A percentile compares a stretch with the other conserved stretches of the same genome.
Evolutionary conservation across 345 rosid genomes (phyloP).

Genomic region (Zanthoxylum bungeanum): DNA sequence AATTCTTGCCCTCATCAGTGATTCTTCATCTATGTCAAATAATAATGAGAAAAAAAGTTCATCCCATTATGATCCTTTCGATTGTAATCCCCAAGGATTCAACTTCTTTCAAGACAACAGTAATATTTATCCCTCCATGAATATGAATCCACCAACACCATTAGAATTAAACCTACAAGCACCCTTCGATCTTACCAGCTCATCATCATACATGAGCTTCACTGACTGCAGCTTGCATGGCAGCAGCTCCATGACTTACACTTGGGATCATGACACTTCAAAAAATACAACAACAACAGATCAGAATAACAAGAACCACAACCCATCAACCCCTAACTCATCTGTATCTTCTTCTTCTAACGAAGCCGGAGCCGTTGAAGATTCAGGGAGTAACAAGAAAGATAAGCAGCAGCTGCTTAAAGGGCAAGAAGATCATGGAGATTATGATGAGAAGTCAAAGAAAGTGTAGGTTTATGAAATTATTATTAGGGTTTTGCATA

Average conservation of each 20-base stretch:
- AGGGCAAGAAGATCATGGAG: constrained; percentile 1
- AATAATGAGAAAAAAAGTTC: constrained; percentile 25
- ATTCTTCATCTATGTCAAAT: constrained; percentile 28
- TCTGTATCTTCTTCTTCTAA: constrained; percentile 35
- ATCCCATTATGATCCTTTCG: constrained; percentile 31
- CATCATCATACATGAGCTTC: constrained; percentile 37
- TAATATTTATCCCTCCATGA: constrained; percentile 13
- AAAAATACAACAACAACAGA: constrained; percentile 12
- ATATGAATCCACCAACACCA: constrained; percentile 13
- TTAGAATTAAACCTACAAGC: background rate
- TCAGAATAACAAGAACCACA: constrained; percentile 11
- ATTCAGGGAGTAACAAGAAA: constrained; percentile 26
- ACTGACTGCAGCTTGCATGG: constrained; percentile 36
- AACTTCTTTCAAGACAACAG: constrained; percentile 22
- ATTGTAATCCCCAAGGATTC: constrained; percentile 14
- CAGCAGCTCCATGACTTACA: constrained; percentile 21
- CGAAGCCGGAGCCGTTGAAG: constrained; percentile 29
- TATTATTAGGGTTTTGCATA: background rate
- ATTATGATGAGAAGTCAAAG: constrained; percentile 29
- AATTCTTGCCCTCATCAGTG: background rate
- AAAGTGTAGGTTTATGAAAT: constrained; percentile 32
- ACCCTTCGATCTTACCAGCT: constrained; percentile 14
- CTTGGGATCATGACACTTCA: constrained; percentile 7
- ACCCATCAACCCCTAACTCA: constrained; percentile 33
- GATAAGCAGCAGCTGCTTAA: constrained; percentile 26